Evolutionary conservation across 2,329 filamentous ascomycete genomes (phyloP).

Genomic region (Diaporthe capsici): DNA sequence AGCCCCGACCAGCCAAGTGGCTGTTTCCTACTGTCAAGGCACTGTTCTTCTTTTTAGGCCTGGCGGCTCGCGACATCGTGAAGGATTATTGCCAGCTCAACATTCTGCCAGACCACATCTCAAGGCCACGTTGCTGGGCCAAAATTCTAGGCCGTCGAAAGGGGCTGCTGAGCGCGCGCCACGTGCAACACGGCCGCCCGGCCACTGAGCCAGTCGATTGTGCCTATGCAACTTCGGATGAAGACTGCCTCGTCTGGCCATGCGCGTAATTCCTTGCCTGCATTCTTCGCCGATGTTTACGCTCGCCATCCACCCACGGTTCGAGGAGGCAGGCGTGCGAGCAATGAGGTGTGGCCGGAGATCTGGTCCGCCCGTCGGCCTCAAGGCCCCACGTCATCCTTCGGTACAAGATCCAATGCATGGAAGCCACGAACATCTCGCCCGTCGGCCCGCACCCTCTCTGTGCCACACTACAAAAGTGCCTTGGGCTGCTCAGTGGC

Average conservation of each 20-base stretch:
- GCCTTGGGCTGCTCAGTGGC: background rate
- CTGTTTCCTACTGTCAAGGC: slow-evolving; percentile 3
- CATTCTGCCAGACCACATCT: background rate
- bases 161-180: slow-evolving; percentile 35
- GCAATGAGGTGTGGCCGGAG: background rate
- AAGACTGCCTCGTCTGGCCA: background rate
- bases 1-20: slow-evolving; percentile 23
- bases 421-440: background rate
- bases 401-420: background rate
- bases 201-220: slow-evolving; percentile 16
- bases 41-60: background rate
- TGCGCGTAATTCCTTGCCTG: background rate
- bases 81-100: slow-evolving; percentile 14
- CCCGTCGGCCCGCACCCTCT: background rate
- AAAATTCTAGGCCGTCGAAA: background rate
- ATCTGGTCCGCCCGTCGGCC: background rate
- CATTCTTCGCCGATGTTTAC: background rate
- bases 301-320: background rate
- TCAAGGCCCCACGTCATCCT: background rate
- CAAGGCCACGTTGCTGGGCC: background rate
- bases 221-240: background rate
- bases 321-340: background rate
- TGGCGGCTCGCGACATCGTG: slow-evolving; percentile 6
- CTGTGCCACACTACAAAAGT: background rate
- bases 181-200: slow-evolving; percentile 30